Base-by-base conservation (phyloP, 768 basidiomycete species). In the Suillus alpinus region DNA sequence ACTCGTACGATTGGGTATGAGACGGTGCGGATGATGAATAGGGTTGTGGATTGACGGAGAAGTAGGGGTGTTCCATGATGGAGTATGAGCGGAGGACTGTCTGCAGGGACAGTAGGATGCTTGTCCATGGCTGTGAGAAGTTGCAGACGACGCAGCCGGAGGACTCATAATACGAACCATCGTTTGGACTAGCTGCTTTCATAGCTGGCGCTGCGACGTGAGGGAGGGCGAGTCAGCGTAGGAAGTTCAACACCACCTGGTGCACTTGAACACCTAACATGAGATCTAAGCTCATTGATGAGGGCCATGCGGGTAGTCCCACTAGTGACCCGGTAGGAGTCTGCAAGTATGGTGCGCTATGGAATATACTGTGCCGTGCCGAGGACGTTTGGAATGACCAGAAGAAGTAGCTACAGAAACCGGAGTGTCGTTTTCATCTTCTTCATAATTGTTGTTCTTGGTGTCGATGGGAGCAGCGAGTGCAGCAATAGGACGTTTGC, bases 401-500 rank as follows among this genome's bases (percentile, higher is more conserved):
- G 50, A 16, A 6, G 61, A 23, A 32, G 61, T 31, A n/a, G 39
- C 40, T 41, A 44, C 52, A 36, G 57, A 32, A 41, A 51, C 31
- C 10, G 49, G 47, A 4, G 52, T 39, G 18, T 55, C 52, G n/a
- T 55, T 59, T 6, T 46, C 46, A 16, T 70, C 74, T 16, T 73
- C 72, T 14, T 32, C 57, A 32, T 80, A 75, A 6, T 61, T 52
- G 32, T 59, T 66, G 14, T 55, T 62, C 9, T 63, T 61, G 50
- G 63, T 50, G 40, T 71, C 73, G 12, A 67, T 50, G 0, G 62
- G 63, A 13, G 59, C 58, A 2, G 66, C 66, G 18, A 74, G 70
- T 0, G 77, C 75, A 37, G 77, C 76, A 29, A 79, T 80, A 6
- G 86, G 84, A 12, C 87, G 79, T 71, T 92, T 93, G 63, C 92